These are phyloP conservation scores for Gossypium ekmanianum DNA, from an alignment of 345 rosid genomes.

Conservation along the genomic window DNA sequence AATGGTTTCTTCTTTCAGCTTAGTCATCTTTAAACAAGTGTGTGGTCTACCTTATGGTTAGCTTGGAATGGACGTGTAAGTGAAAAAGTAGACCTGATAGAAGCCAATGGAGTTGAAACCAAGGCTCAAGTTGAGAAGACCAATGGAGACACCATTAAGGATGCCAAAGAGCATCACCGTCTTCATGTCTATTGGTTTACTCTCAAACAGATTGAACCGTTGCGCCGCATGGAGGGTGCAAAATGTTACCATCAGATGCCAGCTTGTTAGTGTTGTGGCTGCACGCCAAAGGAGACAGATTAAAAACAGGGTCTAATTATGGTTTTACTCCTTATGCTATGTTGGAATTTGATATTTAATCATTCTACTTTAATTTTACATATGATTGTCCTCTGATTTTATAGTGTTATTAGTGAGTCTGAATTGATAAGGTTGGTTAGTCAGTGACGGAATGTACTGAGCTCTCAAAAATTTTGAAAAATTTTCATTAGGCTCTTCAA, in stretches of 20 bases:
- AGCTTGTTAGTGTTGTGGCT: constrained; percentile 95
- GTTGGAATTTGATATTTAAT: not conserved
- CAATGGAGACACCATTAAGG: constrained; percentile 92
- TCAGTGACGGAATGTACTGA: no score
- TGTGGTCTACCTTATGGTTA: no score
- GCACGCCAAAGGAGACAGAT: constrained; percentile 1
- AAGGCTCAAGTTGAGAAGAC: constrained; percentile 88
- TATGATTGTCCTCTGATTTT: no score
- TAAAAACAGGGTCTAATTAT: not conserved
- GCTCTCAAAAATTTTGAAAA: no score
- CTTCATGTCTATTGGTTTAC: constrained; percentile 71
- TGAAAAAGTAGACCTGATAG: constrained; percentile 57
- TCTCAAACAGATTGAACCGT: constrained; percentile 74
- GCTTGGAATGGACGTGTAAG: no score
- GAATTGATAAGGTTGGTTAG: no score
- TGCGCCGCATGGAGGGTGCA: constrained; percentile 87
- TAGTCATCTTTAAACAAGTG: no score
- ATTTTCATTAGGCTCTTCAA: no score
- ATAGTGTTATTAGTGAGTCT: no score
- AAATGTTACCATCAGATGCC: constrained; percentile 96
- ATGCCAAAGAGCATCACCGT: constrained; percentile 92
- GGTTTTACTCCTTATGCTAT: not conserved
- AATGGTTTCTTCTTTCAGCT: no score
- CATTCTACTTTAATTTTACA: not conserved
- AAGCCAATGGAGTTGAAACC: constrained; percentile 98